phyloP scores from a whole-genome alignment of 2,329 filamentous ascomycete species.

The Thielaviopsis populi region DNA sequence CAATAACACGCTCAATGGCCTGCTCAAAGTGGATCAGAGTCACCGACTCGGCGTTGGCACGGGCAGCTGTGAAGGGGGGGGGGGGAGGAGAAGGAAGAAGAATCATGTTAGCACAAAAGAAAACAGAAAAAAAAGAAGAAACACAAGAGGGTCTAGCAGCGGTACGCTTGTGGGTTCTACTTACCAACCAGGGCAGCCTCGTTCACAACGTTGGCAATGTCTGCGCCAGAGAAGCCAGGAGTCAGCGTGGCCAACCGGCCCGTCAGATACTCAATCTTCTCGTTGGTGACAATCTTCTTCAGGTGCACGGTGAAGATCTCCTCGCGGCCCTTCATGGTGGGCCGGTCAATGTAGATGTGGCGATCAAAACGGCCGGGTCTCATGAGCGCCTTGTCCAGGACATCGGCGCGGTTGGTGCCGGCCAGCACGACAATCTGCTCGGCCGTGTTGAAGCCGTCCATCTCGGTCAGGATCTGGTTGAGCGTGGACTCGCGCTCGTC shows the following conservation, averaged over 20 bases:
- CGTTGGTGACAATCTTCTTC: constrained; percentile 83
- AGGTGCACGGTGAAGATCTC: constrained; percentile 94
- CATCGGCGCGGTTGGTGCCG: constrained; percentile 88
- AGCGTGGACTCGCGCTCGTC: constrained; percentile 94
- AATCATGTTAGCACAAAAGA: background rate
- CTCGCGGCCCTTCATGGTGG: constrained; percentile 90
- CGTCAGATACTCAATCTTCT: constrained; percentile 74
- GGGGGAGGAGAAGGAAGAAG: constrained; percentile 9
- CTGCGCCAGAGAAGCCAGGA: constrained; percentile 90
- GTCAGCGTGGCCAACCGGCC: constrained; percentile 84
- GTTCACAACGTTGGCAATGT: constrained; percentile 97
- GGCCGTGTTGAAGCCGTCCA: constrained; percentile 96
- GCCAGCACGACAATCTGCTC: constrained; percentile 95
- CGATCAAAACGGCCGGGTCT: constrained; percentile 92
- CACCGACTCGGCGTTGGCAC: constrained; percentile 64
- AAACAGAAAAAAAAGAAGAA: too few relatives aligned
- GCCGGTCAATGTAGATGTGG: constrained; percentile 87
- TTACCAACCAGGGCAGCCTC: constrained; percentile 90
- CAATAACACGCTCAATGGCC: constrained; percentile 93
- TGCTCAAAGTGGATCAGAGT: constrained; percentile 88
- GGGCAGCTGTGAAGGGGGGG: constrained; percentile 47
- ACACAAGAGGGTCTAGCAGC: too few relatives aligned
- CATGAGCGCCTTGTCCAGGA: constrained; percentile 91
- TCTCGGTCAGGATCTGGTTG: constrained; percentile 96
- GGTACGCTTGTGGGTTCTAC: constrained; percentile 24